Evolutionary conservation across 768 basidiomycete genomes (phyloP), one percentile per base, ranked within the genome.

Genomic region (Pilatotrama ljubarskyi): DNA sequence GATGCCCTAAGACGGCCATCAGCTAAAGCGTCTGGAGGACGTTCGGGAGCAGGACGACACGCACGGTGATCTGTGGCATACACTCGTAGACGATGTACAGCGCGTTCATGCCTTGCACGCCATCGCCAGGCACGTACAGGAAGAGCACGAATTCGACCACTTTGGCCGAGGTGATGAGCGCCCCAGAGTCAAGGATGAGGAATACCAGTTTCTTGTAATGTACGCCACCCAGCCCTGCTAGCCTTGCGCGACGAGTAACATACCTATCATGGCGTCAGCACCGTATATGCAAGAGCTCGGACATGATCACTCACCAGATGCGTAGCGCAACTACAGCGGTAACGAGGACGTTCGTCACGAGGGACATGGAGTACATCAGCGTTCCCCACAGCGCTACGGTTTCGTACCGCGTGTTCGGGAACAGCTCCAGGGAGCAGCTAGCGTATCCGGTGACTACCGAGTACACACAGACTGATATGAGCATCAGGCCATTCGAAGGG

Each of bases 11-110:
- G 10, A 10, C 29, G 10, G 29, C 5, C 4, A 5, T 32, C 29
- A 32, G 10, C 29, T 32, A 32, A n/a, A n/a, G n/a, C n/a, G 5
- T 32, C 5, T 32, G 29, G 29, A 32, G 29, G 29, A 9, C 46
- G 17, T 22, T 29, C 11, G 7, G 15, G 35, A 18, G 17, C 18
- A 55, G n/a, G 20, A 26, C 26, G 15, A 15, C 5, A 48, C 60
- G 41, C 36, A 61, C 60, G 2, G 51, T 63, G 62, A 63, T 51
- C 24, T 63, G 62, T 11, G 62, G 62, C 54, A 63, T 59, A 26
- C 29, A 42, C 35, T 63, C 62, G 49, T 60, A 58, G 29, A 63
- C 40, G 52, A 63, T 59, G 44, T 63, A 59, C 20, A 63, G 17
- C 17, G 57, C 53, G 52, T 63, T 58, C 11, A 52, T 36, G 17